Conservation (phyloP, 2,329 filamentous ascomycete genomes). For the Bipolaris oryzae region DNA sequence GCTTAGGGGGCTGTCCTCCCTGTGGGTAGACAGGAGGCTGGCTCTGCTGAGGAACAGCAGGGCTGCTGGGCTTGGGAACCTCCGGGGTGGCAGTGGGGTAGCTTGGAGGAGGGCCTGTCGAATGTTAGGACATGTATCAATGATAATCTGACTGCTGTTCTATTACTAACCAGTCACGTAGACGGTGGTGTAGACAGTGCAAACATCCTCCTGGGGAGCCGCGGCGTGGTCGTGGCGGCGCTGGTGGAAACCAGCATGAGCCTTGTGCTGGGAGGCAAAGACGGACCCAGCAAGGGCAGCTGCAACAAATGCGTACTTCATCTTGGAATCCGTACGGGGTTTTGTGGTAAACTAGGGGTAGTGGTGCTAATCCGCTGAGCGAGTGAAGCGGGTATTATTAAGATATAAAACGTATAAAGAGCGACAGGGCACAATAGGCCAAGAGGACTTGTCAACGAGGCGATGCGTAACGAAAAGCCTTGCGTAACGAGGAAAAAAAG, state of each 20-base stretch:
- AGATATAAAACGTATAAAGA: constrained; percentile 41
- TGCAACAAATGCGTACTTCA: constrained; percentile 75
- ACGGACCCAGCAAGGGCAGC: constrained; percentile 61
- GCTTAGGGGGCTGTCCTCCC: no score
- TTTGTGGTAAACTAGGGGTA: constrained; percentile 28
- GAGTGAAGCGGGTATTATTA: constrained; percentile 74
- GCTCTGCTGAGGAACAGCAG: constrained; percentile 13
- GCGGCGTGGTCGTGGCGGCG: constrained; percentile 56
- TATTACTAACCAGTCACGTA: constrained; percentile 55
- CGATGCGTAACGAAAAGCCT: constrained; percentile 42
- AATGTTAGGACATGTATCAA: background rate
- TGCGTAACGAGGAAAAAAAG: constrained; percentile 34
- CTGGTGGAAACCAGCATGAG: constrained; percentile 65
- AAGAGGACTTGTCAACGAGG: constrained; percentile 40
- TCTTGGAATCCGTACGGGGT: constrained; percentile 57
- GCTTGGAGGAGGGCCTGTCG: constrained; percentile 58
- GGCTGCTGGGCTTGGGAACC: constrained; percentile 58
- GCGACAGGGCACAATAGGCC: constrained; percentile 46
- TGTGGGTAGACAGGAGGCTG: constrained; percentile 18
- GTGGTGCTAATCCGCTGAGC: constrained; percentile 75
- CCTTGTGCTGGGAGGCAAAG: constrained; percentile 67
- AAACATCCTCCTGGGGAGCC: constrained; percentile 60
- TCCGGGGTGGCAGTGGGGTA: constrained; percentile 79
- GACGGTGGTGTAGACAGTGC: constrained; percentile 72
- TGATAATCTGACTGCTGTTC: background rate